Evolutionary conservation across 495 filamentous ascomycete species (phyloP), one percentile per base, ranked within the genome.

Genomic region (Bryoglossum gracile): DNA sequence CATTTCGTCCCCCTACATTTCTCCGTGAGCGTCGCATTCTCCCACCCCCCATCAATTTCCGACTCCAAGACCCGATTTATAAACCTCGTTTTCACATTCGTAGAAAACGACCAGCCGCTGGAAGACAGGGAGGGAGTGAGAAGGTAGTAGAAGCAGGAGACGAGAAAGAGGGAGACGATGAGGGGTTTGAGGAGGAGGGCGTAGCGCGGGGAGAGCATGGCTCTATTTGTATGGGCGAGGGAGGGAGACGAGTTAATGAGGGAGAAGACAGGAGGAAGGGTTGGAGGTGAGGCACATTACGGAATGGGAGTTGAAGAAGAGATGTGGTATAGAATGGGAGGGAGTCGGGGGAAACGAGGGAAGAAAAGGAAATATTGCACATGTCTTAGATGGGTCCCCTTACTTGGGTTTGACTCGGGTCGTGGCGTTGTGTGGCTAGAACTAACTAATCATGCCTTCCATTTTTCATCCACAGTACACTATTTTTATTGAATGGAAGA

Each of bases 31-130:
- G 48, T 43, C 5, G 13, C 35, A 42, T 59, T 59, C 42, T 68
- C 56, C 41, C 63, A 59, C 0, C 47, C 17, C 26, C 65, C 63
- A 46, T 64, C 65, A 37, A 68, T 57, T 16, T 63, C 59, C 18
- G 55, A 43, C 11, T 60, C 44, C 5, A 62, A 36, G 10, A 59
- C 59, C 18, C 57, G 50, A 19, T 57, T n/a, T 14, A 68, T 50
- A 51, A 68, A 68, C 9, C 51, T 3, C 3, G 45, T 30, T 47
- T 54, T 61, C 26, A n/a, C n/a, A n/a, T n/a, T n/a, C n/a, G n/a
- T n/a, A n/a, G n/a, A n/a, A n/a, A n/a, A n/a, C n/a, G n/a, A 33
- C 10, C 16, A 14, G 38, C 6, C 8, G n/a, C 5, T 5, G 3
- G 5, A 24, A 13, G 19, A 41, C 2, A 6, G 4, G 8, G 38